A percentile compares a stretch with the other conserved stretches of the same genome.
Conservation (phyloP, 371 early-diverging fungal genomes). For the Coemansia sp. region DNA sequence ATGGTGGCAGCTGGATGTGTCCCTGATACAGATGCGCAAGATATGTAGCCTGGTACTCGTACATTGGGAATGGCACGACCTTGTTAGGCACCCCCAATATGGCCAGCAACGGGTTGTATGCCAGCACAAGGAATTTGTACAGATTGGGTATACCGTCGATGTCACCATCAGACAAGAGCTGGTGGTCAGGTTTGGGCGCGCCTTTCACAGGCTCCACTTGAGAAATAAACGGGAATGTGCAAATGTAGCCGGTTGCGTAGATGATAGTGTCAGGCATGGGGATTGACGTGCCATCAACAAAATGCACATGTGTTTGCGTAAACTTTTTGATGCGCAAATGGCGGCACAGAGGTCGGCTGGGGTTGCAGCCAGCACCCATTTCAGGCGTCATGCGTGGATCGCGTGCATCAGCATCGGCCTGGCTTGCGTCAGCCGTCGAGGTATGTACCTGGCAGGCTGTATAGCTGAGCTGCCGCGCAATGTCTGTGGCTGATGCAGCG, state of each 20-base stretch:
- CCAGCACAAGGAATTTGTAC: conserved; percentile 57
- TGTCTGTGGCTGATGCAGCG: conserved; percentile 56
- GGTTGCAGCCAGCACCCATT: conserved; percentile 31
- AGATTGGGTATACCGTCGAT: conserved; percentile 56
- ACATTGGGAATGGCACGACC: conserved; percentile 59
- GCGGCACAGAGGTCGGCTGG: neutral
- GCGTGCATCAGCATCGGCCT: neutral
- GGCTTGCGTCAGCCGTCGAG: conserved; percentile 51
- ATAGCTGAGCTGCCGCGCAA: conserved; percentile 55
- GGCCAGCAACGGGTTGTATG: conserved; percentile 57
- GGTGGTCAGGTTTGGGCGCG: neutral
- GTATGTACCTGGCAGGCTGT: conserved; percentile 54
- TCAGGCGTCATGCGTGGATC: conserved; percentile 6
- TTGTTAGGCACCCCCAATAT: conserved; percentile 62
- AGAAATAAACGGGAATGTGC: conserved; percentile 59
- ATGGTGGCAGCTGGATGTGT: conserved; percentile 39
- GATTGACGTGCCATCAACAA: conserved; percentile 50
- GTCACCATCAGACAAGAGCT: conserved; percentile 28
- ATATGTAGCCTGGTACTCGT: conserved; percentile 57
- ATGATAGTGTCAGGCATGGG: conserved; percentile 55
- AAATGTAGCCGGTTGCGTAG: conserved; percentile 65
- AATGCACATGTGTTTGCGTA: conserved; percentile 28
- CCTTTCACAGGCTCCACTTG: neutral
- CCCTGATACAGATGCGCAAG: conserved; percentile 54
- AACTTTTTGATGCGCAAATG: conserved; percentile 16